phyloP scores from a whole-genome alignment of 1,139 yeast genomes.

The Meyerozyma smithsonii region DNA sequence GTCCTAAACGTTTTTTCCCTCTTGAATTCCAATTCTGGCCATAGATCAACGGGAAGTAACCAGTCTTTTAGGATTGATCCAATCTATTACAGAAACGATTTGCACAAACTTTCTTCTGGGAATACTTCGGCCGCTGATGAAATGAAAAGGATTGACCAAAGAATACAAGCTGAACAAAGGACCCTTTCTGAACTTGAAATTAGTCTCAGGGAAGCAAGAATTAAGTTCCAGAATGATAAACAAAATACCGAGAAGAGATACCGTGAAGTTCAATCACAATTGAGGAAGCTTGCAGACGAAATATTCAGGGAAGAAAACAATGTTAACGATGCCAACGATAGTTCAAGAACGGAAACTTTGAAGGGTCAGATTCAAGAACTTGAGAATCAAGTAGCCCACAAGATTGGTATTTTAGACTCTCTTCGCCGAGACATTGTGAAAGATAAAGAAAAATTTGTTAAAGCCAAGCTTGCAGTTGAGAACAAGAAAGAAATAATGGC shows the following conservation, averaged over 20 bases:
- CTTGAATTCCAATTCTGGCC: constrained; percentile 36
- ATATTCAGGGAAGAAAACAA: constrained; percentile 22
- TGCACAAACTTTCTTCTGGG: constrained; percentile 29
- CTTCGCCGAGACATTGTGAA: constrained; percentile 23
- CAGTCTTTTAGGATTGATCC: constrained; percentile 59
- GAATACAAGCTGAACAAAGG: constrained; percentile 13
- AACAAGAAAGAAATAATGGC: constrained; percentile 7
- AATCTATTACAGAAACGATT: constrained; percentile 32
- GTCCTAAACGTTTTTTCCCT: constrained; percentile 46
- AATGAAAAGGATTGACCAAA: constrained; percentile 14
- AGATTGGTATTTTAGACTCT: constrained; percentile 25
- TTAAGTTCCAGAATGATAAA: constrained; percentile 12
- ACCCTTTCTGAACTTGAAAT: constrained; percentile 15
- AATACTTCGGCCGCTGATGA: constrained; percentile 16
- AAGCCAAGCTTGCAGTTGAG: constrained; percentile 5
- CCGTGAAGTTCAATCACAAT: constrained; percentile 13
- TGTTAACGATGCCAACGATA: constrained; percentile 32
- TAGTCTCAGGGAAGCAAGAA: constrained; percentile 12
- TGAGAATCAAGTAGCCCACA: constrained; percentile 21
- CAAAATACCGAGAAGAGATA: constrained; percentile 13
- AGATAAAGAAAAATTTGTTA: constrained; percentile 10
- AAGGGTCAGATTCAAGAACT: constrained; percentile 27
- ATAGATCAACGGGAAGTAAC: constrained; percentile 32
- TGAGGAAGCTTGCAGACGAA: constrained; percentile 10
- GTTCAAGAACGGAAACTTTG: constrained; percentile 27